Evolutionary conservation across 1,284 basidiomycete species (phyloP), one percentile per base, ranked within the genome.

Genomic region (Ustilago curta): DNA sequence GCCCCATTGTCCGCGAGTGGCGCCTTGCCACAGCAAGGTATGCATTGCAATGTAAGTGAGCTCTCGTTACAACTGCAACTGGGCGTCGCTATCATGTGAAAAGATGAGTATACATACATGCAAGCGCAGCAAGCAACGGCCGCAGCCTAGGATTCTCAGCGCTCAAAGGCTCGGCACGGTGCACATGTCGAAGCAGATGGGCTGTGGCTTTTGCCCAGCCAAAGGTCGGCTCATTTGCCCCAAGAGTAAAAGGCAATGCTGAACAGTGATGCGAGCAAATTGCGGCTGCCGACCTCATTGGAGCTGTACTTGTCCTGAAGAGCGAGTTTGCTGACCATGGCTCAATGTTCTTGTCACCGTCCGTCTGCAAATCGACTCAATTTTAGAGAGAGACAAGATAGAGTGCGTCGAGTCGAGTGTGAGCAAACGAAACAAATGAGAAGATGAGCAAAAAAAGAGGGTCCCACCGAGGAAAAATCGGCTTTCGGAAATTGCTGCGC

Each of bases 231-330:
- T 5, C 23, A 8, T 44, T 31, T 44, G 29, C 56, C 54, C 44
- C 47, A 31, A 35, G 67, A 66, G 67, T 75, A 75, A 70, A 75
- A 75, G 72, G 72, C 72, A 75, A 75, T 75, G 58, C 68, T 75
- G 71, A 75, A 50, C 51, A 39, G 8, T 14, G 14, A 14, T 8
- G n/a, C 21, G 1, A 32, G 31, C 18, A 19, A 39, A 29, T 8
- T n/a, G 45, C 42, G 21, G 18, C 40, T 23, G 42, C 40, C 21
- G 11, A 29, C 7, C 23, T 14, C 8, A 2, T 42, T 19, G 19
- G 32, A 27, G 29, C 12, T 19, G 8, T 25, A 44, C 19, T 23
- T 6, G 55, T 23, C 52, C 21, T 16, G 23, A 11, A 48, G 35
- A 40, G 7, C 12, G 3, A 40, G 12, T 25, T 37, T 23, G 59